Base-by-base conservation (phyloP, 2,329 filamentous ascomycete species). In the Aspergillus ochraceus region DNA sequence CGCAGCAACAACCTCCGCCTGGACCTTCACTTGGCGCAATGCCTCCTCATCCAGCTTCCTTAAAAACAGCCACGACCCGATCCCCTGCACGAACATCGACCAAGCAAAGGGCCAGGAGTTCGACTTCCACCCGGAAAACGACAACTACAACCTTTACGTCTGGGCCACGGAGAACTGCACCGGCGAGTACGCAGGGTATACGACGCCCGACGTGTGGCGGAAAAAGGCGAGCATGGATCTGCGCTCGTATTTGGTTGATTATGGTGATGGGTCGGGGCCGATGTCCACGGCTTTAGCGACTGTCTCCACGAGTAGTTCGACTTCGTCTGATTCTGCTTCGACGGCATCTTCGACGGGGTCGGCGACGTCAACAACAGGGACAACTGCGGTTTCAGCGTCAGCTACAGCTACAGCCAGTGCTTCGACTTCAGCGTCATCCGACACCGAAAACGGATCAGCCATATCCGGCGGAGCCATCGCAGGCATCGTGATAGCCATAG, bases 21-120 rank as follows among this genome's bases (percentile, higher is more conserved):
- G 61, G 61, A 52, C 57, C 20, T 59, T 63, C 49, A 63, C 61
- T 49, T 63, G 59, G 59, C 57, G 53, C 14, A 55, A 59, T 39
- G 42, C 36, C 11, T 42, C 55, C 30, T 39, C 39, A 17, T 24
- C 47, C 19, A 39, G 54, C 22, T 58, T 46, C 26, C 24, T 59
- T 3, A 53, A 55, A 1, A 53, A 55, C 26, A 49, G 51, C 20
- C 22, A 46, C 6, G 32, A 19, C 5, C 50, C 54, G 2, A 12
- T 46, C 6, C 24, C 53, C 24, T 63, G 61, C 54, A 57, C 52
- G 4, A 17, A 52, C 10, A 61, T 63, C 45, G 17, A 59, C 12
- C 61, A 63, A 24, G 61, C 59, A 11, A 17, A 53, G 46, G 59
- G 54, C 47, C 4, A 57, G 29, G 10, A 55, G 11, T 63, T 59